A percentile compares a stretch with the other conserved stretches of the same genome.
phyloP scores from a whole-genome alignment of 495 filamentous ascomycete genomes.

The Penicillium nucicola region DNA sequence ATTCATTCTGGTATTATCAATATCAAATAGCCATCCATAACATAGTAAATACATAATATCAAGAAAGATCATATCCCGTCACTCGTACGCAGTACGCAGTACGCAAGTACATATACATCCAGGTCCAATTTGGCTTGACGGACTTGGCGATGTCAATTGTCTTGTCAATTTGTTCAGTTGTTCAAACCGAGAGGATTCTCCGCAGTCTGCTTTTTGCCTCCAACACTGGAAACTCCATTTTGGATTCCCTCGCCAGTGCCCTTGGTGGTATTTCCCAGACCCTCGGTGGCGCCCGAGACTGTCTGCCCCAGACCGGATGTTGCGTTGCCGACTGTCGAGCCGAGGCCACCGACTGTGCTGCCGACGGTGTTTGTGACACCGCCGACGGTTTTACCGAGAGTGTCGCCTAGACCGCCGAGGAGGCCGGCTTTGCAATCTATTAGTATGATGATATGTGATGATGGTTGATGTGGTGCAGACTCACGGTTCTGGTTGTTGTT shows the following conservation, averaged over 20 bases:
- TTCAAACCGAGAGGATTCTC: conserved; percentile 25
- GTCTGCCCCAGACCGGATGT: conserved; percentile 33
- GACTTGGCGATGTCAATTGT: too few species aligned
- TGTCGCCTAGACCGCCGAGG: conserved; percentile 33
- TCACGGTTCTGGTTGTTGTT: conserved; percentile 1
- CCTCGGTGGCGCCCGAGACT: conserved; percentile 29
- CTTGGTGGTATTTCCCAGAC: conserved; percentile 34
- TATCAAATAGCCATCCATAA: not conserved
- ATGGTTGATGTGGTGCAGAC: not conserved
- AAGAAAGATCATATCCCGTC: too few species aligned
- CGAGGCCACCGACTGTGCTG: conserved; percentile 29
- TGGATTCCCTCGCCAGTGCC: conserved; percentile 13
- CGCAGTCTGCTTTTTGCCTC: conserved; percentile 21
- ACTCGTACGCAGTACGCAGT: too few species aligned
- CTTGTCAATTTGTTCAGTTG: too few species aligned
- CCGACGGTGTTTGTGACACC: conserved; percentile 35
- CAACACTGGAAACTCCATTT: conserved; percentile 10
- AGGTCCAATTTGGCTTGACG: too few species aligned
- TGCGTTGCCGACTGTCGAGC: conserved; percentile 32
- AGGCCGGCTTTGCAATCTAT: conserved; percentile 22
- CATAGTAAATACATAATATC: too few species aligned
- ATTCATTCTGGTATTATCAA: conserved; percentile 18
- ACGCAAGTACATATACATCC: too few species aligned
- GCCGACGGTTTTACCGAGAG: conserved; percentile 35
- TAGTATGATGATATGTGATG: not conserved